phyloP scores from a whole-genome alignment of 106 monocot genomes.

The Dendrobium officinale region DNA sequence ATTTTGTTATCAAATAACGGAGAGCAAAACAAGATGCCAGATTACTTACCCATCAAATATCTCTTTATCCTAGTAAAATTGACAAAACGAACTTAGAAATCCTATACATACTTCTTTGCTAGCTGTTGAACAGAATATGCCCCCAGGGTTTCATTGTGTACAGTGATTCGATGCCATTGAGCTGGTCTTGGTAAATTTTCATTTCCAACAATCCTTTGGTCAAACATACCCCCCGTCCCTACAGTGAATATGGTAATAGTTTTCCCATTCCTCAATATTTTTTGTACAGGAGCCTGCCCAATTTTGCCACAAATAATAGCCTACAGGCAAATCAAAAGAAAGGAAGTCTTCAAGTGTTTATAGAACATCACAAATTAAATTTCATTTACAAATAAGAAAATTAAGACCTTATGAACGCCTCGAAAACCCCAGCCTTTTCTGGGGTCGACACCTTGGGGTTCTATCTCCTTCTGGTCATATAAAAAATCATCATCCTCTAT shows the following conservation, averaged over 20 bases:
- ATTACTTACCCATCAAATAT: neutral
- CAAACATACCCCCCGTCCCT: conserved; percentile 97
- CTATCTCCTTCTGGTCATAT: conserved; percentile 35
- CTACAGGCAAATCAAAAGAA: conserved; percentile 18
- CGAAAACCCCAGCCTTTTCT: conserved; percentile 80
- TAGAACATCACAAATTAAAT: neutral
- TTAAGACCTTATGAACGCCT: conserved; percentile 81
- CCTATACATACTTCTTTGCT: conserved; percentile 59
- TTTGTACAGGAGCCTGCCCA: conserved; percentile 82
- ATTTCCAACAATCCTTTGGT: conserved; percentile 66
- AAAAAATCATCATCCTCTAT: conserved; percentile 42
- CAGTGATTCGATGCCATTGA: conserved; percentile 90
- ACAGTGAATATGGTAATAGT: conserved; percentile 93
- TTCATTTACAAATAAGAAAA: neutral
- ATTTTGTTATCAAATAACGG: neutral
- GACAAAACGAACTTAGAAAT: neutral
- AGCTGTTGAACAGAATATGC: conserved; percentile 86
- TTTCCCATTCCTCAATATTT: conserved; percentile 79
- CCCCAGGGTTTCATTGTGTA: conserved; percentile 78
- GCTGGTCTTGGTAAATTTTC: conserved; percentile 71
- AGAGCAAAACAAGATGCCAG: neutral
- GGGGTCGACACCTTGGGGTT: conserved; percentile 83
- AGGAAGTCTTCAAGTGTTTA: neutral
- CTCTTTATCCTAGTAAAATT: neutral
- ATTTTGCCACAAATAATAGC: conserved; percentile 94